These are phyloP conservation scores for Boletus semigastroideus DNA, from an alignment of 1,284 basidiomycete species.

Conservation along the genomic window DNA sequence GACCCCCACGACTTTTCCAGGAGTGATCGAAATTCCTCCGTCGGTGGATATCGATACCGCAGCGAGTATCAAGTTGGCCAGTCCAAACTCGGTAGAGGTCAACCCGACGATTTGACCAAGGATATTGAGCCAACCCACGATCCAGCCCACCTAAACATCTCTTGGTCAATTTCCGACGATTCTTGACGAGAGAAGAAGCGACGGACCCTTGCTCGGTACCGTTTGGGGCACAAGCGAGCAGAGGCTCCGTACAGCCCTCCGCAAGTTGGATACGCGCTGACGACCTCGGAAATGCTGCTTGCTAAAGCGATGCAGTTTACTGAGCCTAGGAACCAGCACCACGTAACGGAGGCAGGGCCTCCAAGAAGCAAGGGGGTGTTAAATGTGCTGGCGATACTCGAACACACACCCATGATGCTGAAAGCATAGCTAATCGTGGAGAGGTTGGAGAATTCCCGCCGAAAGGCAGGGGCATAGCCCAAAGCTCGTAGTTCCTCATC, in stretches of 20 bases:
- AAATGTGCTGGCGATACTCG: conserved; percentile 79
- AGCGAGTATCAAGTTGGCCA: conserved; percentile 87
- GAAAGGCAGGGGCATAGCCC: conserved; percentile 78
- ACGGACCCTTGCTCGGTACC: conserved; percentile 58
- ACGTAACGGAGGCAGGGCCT: conserved; percentile 77
- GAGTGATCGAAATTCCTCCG: conserved; percentile 17
- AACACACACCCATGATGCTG: conserved; percentile 61
- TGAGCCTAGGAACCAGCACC: conserved; percentile 84
- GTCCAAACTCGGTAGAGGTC: conserved; percentile 86
- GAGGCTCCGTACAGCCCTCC: conserved; percentile 81
- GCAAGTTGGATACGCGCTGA: conserved; percentile 80
- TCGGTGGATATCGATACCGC: conserved; percentile 45
- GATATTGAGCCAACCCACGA: conserved; percentile 87
- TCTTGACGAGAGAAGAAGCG: conserved; percentile 7
- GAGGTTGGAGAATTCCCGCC: conserved; percentile 78
- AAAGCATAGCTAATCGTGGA: conserved; percentile 49
- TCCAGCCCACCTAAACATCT: conserved; percentile 52
- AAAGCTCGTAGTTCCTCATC: conserved; percentile 65
- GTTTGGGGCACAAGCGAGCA: conserved; percentile 68
- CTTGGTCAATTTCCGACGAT: background rate
- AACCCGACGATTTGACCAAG: conserved; percentile 83
- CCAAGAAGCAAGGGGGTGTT: conserved; percentile 76
- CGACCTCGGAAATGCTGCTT: conserved; percentile 76
- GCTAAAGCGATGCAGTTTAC: conserved; percentile 76
- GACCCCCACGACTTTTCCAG: conserved; percentile 73